Conservation (phyloP, 768 basidiomycete genomes). For the Naganishia onofrii region DNA sequence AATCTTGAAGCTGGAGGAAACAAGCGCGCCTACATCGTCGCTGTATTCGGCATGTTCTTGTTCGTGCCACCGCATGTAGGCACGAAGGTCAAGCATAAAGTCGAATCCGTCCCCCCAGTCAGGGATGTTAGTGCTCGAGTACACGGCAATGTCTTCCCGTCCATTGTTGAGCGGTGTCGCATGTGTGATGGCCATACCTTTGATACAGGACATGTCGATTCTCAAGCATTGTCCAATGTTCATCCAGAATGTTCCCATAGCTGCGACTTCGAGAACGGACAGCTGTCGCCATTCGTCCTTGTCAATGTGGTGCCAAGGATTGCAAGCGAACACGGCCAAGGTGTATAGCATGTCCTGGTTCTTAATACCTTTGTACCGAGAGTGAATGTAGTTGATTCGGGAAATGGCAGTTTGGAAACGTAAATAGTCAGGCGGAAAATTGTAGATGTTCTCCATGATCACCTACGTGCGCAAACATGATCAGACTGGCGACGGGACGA, state of each 20-base stretch:
- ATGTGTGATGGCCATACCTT: slow-evolving; percentile 7
- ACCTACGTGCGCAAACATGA: not conserved
- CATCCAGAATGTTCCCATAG: slow-evolving; percentile 27
- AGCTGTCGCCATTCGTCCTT: slow-evolving; percentile 20
- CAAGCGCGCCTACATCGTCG: slow-evolving; percentile 11
- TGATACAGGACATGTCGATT: slow-evolving; percentile 19
- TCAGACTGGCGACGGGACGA: too few relatives aligned
- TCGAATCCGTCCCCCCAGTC: slow-evolving; percentile 23
- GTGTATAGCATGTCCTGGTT: slow-evolving; percentile 24
- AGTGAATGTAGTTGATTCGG: slow-evolving; percentile 29
- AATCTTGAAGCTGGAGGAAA: slow-evolving; percentile 11
- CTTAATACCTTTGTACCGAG: slow-evolving; percentile 12
- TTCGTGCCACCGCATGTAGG: slow-evolving; percentile 26
- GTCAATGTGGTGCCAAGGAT: slow-evolving; percentile 24
- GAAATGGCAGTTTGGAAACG: slow-evolving; percentile 26
- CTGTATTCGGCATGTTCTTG: not conserved
- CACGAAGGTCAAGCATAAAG: slow-evolving; percentile 30
- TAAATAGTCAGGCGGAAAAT: slow-evolving; percentile 9
- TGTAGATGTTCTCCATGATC: slow-evolving; percentile 22
- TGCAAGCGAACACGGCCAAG: slow-evolving; percentile 26
- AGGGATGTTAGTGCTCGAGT: not conserved
- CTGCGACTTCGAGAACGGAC: slow-evolving; percentile 24
- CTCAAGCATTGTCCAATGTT: slow-evolving; percentile 14
- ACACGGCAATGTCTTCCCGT: not conserved
- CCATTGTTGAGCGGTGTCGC: not conserved